Base-by-base conservation (phyloP, 768 basidiomycete genomes). In the Pulveroboletus sp. region DNA sequence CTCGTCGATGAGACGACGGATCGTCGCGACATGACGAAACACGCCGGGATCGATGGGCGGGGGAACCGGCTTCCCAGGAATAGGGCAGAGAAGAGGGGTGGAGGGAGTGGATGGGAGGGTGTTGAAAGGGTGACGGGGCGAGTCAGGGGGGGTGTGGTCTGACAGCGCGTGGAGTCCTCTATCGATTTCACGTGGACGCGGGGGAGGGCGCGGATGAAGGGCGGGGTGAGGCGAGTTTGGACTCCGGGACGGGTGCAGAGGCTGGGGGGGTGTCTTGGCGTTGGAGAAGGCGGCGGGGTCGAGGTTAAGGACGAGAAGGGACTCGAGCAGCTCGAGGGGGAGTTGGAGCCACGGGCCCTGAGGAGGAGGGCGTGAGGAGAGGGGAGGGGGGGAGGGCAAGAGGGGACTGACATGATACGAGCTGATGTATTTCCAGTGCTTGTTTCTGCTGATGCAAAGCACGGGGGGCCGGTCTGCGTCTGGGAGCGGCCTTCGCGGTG, bases 301-400 rank as follows among this genome's bases (percentile, higher is more conserved):
- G 38, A 85, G 71, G 68, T 93, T 93, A 38, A 93, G 75, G 26
- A 80, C 71, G 43, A 90, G 78, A 4, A 93, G 76, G 11, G 89
- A 88, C 60, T 93, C 89, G 53, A 93, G 77, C 18, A 93, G 72
- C 68, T 93, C 92, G 44, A 89, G 71, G 3, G 91, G 90, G 21
- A 94, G 81, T 65, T 92, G 89, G 15, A 93, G 79, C 92, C 92
- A 94, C 8, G 89, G 90, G 12, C 92, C 92, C 91, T 94, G 63
- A 8, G 24, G 28, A 15, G 1, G 43, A 9, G 28, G 32, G 18
- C 39, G 35, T 27, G 37, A n/a, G n/a, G n/a, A n/a, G n/a, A n/a
- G 15, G 30, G 39, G 15, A n/a, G 32, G 8, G 24, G 7, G 32
- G 47, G 49, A n/a, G 21, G 38, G 12, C 31, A 4, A 52, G 57